Base-by-base conservation (phyloP, 1,284 basidiomycete species). In the Ustanciosporium gigantosporum region DNA sequence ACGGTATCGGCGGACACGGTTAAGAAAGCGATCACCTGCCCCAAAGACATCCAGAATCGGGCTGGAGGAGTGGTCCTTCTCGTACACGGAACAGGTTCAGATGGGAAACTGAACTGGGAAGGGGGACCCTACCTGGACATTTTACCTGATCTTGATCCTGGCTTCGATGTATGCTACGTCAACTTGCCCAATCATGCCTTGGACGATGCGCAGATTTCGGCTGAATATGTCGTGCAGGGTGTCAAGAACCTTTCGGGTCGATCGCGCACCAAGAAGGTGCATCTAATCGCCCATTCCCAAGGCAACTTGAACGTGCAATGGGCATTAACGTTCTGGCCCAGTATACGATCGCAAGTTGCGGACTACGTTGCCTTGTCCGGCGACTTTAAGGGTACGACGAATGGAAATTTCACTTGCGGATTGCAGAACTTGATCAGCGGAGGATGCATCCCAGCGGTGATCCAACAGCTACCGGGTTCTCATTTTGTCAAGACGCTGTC, bases 131-230 rank as follows among this genome's bases (percentile, higher is more conserved):
- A 69, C 56, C 38, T 46, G 14, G 22, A 52, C 22, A 20, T 55
- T 8, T 41, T 71, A 0, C 65, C 64, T 5, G 21, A 34, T 16
- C 40, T 34, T 24, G 70, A 70, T 16, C 45, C 50, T 2, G 74
- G 70, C 2, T 79, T 73, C 52, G 75, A 78, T 39, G 66, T 79
- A 17, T 74, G 74, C 44, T 78, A 68, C 50, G 56, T 78, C 36
- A 67, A 66, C 29, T 58, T 78, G 13, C 78, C 78, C 0, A 31
- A 45, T 14, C 47, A 68, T 9, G 49, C 58, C 8, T 48, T 74
- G 31, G 42, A 41, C 11, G 79, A 79, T 41, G 57, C 66, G 1
- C 79, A 79, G 43, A 27, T 53, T 24, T 66, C 60, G 13, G 64
- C 68, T 29, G 76, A 79, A 45, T 79, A 75, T 55, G 70, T 79